phyloP scores from a whole-genome alignment of 1,139 yeast species.

The Geotrichum citri-aurantii region DNA sequence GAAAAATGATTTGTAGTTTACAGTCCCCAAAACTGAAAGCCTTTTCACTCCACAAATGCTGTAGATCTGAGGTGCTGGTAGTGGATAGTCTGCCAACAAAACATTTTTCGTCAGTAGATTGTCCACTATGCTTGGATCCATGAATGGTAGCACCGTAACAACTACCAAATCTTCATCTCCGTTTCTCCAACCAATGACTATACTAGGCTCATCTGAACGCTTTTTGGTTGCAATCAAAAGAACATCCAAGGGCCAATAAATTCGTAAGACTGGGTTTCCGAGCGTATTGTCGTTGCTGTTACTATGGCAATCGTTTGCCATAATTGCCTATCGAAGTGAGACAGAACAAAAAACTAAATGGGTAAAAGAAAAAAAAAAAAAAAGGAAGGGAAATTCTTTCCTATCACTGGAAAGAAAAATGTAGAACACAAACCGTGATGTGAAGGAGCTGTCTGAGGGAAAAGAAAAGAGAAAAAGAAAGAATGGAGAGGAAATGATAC shows the following conservation, averaged over 20 bases:
- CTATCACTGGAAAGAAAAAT: neutral
- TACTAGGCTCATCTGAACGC: constrained; percentile 25
- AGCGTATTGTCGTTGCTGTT: neutral
- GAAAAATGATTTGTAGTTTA: constrained; percentile 20
- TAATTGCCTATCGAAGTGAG: neutral
- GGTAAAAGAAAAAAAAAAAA: neutral
- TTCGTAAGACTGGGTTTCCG: constrained; percentile 24
- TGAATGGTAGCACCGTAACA: constrained; percentile 32
- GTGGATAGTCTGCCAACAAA: constrained; percentile 26
- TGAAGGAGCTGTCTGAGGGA: neutral
- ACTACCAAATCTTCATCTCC: constrained; percentile 32
- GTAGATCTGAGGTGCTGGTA: constrained; percentile 29
- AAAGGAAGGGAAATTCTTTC: neutral
- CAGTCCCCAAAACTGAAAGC: constrained; percentile 30
- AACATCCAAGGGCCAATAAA: constrained; percentile 38
- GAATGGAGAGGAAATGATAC: neutral
- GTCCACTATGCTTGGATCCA: constrained; percentile 29
- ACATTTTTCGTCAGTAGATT: constrained; percentile 28
- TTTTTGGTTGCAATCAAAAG: constrained; percentile 21
- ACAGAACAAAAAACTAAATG: neutral
- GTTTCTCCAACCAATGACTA: constrained; percentile 36
- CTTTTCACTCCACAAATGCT: constrained; percentile 29
- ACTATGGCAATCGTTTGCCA: neutral
- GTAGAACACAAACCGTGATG: neutral
- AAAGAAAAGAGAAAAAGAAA: neutral